phyloP scores from a whole-genome alignment of 257 asterid species.

The Marsdenia floribunda region DNA sequence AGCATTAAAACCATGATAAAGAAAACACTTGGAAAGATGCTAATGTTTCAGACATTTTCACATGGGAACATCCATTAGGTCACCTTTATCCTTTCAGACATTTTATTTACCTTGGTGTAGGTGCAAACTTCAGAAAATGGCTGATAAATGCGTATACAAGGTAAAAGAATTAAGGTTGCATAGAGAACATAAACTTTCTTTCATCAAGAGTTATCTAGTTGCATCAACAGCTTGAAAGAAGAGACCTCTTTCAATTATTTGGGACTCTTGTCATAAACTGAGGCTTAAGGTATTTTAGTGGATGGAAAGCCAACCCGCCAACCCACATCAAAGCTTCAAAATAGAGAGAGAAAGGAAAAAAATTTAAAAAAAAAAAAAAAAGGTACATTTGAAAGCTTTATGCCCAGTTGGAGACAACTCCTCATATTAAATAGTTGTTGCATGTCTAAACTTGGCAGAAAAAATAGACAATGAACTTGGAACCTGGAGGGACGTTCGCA shows the following conservation, averaged over 20 bases:
- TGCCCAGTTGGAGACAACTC: neutral
- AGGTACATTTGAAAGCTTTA: neutral
- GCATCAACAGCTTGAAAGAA: neutral
- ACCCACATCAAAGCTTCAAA: neutral
- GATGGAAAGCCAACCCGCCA: neutral
- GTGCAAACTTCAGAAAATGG: neutral
- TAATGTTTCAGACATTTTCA: neutral
- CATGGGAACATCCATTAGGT: neutral
- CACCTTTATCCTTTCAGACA: neutral
- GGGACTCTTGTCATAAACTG: neutral
- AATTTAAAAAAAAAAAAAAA: neutral
- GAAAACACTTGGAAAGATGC: neutral
- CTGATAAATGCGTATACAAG: neutral
- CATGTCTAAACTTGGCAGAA: neutral
- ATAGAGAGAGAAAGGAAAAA: too few relatives aligned
- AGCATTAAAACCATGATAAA: neutral
- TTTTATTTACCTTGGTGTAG: neutral
- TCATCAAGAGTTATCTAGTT: neutral
- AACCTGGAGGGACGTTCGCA: conserved; percentile 69
- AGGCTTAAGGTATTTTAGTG: neutral
- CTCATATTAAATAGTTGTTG: neutral
- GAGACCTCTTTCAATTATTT: neutral
- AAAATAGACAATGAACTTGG: neutral
- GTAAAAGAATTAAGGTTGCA: neutral
- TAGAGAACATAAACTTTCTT: neutral